Conservation (phyloP, 2,329 filamentous ascomycete genomes). For the Metarhizium brunneum region DNA sequence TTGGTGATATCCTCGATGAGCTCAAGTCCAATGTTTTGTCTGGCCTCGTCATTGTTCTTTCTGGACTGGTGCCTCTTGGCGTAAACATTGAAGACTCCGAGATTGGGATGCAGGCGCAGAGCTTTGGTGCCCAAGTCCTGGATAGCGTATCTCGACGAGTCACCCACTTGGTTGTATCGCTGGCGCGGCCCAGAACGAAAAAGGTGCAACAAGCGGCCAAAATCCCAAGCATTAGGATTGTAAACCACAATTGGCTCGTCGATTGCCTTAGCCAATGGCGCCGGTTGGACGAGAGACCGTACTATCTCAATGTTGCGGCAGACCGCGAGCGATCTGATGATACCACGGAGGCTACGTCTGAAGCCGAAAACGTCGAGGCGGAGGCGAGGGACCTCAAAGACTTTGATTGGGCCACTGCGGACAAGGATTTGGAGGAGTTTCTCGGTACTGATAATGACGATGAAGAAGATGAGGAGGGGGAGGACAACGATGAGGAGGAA, state of each 20-base stretch:
- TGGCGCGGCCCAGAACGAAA: slow-evolving; percentile 66
- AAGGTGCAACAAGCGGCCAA: slow-evolving; percentile 84
- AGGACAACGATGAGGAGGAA: slow-evolving; percentile 7
- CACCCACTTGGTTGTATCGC: slow-evolving; percentile 67
- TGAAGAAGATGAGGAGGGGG: slow-evolving; percentile 10
- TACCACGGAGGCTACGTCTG: slow-evolving; percentile 21
- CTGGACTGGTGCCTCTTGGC: slow-evolving; percentile 78
- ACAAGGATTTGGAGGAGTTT: slow-evolving; percentile 25
- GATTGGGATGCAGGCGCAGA: slow-evolving; percentile 76
- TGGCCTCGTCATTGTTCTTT: slow-evolving; percentile 74
- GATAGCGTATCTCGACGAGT: slow-evolving; percentile 51
- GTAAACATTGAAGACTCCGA: slow-evolving; percentile 74
- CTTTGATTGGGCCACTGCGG: slow-evolving; percentile 46
- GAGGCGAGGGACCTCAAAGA: slow-evolving; percentile 37
- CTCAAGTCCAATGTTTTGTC: slow-evolving; percentile 71
- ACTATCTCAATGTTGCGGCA: slow-evolving; percentile 64
- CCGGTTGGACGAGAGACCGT: slow-evolving; percentile 67
- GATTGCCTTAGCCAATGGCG: slow-evolving; percentile 80
- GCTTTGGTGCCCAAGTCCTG: slow-evolving; percentile 65
- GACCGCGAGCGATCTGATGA: slow-evolving; percentile 39
- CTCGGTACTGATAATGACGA: slow-evolving; percentile 26
- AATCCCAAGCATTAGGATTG: slow-evolving; percentile 77
- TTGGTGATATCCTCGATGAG: slow-evolving; percentile 71
- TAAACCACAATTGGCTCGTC: slow-evolving; percentile 82
- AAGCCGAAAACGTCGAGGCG: slow-evolving; percentile 19